These are phyloP conservation scores for Botrytis cinerea DNA, from an alignment of 2,329 filamentous ascomycete species.

Conservation along the genomic window DNA sequence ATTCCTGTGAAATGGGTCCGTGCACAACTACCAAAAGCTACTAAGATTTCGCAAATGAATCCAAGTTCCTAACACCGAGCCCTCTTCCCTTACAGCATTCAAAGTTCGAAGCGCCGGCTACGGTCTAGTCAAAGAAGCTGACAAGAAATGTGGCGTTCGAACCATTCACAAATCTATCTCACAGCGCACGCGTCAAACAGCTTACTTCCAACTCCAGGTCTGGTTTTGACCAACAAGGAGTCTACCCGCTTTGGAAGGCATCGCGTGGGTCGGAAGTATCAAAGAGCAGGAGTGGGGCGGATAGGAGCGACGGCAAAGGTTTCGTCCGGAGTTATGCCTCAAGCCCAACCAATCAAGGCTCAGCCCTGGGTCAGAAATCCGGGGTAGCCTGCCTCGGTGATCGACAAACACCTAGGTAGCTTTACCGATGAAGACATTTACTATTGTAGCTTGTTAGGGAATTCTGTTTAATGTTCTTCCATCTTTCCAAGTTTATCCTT, in stretches of 20 bases:
- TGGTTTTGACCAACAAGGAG: not conserved
- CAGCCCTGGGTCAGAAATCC: not conserved
- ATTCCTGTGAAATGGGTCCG: not conserved
- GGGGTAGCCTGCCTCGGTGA: conserved; percentile 14
- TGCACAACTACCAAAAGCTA: not conserved
- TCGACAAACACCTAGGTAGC: not conserved
- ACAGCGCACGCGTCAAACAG: not conserved
- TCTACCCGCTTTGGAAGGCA: not conserved
- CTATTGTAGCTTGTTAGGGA: not conserved
- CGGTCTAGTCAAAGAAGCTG: not conserved
- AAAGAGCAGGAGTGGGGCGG: not conserved
- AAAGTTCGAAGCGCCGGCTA: not conserved
- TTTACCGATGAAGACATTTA: not conserved
- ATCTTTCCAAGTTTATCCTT: not conserved
- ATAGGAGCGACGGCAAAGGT: not conserved
- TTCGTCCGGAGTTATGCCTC: not conserved
- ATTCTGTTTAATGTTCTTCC: not conserved
- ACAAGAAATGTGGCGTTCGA: not conserved
- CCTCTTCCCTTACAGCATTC: not conserved
- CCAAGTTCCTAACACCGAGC: not conserved
- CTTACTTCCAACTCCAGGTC: not conserved
- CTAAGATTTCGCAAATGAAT: not conserved
- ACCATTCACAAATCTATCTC: not conserved
- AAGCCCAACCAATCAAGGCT: not conserved
- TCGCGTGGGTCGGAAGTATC: not conserved